These are phyloP conservation scores for Candida manassasensis DNA, from an alignment of 805 yeast genomes.

Conservation along the genomic window DNA sequence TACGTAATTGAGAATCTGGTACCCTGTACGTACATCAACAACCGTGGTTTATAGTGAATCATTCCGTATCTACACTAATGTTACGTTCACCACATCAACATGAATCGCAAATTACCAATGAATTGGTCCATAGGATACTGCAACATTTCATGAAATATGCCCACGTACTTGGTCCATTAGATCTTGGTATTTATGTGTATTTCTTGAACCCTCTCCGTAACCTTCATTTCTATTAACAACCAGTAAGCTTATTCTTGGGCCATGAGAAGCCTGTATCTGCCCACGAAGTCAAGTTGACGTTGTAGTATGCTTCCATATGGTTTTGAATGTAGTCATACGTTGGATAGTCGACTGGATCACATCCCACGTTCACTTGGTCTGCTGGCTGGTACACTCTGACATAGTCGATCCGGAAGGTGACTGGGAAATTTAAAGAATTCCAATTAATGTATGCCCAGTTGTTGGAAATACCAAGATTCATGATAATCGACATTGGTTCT, in stretches of 20 bases:
- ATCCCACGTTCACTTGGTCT: conserved; percentile 54
- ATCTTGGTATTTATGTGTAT: no score
- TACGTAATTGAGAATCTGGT: no score
- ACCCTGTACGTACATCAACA: no score
- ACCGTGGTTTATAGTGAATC: no score
- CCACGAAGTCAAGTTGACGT: conserved; percentile 74
- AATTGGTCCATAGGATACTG: no score
- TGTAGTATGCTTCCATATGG: conserved; percentile 65
- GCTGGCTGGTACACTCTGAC: conserved; percentile 89
- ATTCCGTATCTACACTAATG: no score
- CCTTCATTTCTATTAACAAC: no score
- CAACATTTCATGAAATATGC: no score
- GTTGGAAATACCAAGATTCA: conserved; percentile 89
- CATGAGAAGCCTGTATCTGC: conserved; percentile 57
- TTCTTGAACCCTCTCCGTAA: no score
- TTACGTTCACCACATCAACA: no score
- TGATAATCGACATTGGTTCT: conserved; percentile 87
- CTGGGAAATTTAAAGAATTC: conserved; percentile 75
- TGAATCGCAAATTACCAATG: no score
- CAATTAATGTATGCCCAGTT: conserved; percentile 94
- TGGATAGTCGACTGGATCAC: conserved; percentile 85
- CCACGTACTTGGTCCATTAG: no score
- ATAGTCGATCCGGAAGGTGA: conserved; percentile 69
- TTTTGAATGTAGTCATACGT: conserved; percentile 74
- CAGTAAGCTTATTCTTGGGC: conserved; percentile 38